Conservation (phyloP, 345 rosid genomes). For the Camelina hispida region DNA sequence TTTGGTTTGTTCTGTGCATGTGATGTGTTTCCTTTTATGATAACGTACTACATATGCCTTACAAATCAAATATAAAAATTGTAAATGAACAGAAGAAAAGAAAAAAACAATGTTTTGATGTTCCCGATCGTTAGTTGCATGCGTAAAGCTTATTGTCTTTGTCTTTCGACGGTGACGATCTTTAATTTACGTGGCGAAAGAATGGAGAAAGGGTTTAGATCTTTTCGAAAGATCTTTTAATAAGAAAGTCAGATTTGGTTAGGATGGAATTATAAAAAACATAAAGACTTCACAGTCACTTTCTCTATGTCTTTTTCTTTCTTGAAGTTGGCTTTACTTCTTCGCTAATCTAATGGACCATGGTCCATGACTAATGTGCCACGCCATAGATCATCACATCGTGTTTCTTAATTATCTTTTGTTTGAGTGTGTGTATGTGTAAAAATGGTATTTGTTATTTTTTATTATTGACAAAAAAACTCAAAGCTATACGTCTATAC, state of each 20-base stretch:
- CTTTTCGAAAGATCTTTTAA: neutral
- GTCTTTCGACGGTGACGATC: neutral
- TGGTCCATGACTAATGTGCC: constrained; percentile 24
- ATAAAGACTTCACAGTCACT: constrained; percentile 11
- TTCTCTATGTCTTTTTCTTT: neutral
- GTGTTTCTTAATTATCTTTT: neutral
- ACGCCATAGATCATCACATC: constrained; percentile 23
- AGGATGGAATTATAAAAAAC: neutral
- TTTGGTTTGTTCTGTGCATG: constrained; percentile 29
- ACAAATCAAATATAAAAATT: neutral
- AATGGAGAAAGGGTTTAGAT: neutral
- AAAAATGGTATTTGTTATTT: neutral
- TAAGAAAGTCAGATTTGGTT: constrained; percentile 19
- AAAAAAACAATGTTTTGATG: neutral
- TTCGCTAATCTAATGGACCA: neutral
- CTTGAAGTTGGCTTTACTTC: constrained; percentile 20
- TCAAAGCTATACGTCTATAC: neutral
- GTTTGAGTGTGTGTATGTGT: neutral
- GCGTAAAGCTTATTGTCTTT: constrained; percentile 8
- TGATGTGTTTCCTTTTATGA: constrained; percentile 33
- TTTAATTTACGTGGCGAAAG: constrained; percentile 5
- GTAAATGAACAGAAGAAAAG: neutral
- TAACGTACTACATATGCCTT: neutral
- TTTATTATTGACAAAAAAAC: neutral
- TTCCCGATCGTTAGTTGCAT: neutral